Evolutionary conservation across 495 filamentous ascomycete species (phyloP).

Genomic region (Trichoderma parareesei): DNA sequence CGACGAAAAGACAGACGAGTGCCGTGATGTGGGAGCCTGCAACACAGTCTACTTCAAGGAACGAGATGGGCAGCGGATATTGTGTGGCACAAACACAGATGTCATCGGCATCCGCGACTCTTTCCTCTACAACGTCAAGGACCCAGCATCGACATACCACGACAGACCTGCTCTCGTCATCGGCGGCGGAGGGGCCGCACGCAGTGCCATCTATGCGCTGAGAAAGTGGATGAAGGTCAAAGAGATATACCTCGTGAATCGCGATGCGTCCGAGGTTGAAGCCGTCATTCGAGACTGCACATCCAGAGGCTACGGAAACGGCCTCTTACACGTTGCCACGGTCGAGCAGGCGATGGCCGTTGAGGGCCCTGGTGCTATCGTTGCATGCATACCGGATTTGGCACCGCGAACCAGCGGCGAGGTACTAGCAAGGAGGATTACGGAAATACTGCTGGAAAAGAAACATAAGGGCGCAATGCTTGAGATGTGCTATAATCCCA

Average conservation of each 20-base stretch:
- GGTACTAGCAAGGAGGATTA: slow-evolving; percentile 43
- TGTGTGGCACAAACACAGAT: slow-evolving; percentile 69
- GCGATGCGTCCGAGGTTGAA: slow-evolving; percentile 53
- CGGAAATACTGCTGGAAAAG: slow-evolving; percentile 46
- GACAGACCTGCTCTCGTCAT: slow-evolving; percentile 50
- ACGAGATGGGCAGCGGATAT: slow-evolving; percentile 30
- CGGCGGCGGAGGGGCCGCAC: slow-evolving; percentile 62
- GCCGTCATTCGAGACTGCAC: slow-evolving; percentile 51
- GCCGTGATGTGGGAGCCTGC: slow-evolving; percentile 57
- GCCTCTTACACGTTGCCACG: slow-evolving; percentile 47
- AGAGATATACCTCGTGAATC: slow-evolving; percentile 63
- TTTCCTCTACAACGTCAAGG: slow-evolving; percentile 49
- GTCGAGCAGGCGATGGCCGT: slow-evolving; percentile 47
- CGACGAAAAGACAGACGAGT: slow-evolving; percentile 60
- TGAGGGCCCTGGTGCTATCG: slow-evolving; percentile 51
- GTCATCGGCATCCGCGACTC: slow-evolving; percentile 64
- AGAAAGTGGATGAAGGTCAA: slow-evolving; percentile 56
- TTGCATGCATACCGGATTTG: slow-evolving; percentile 64
- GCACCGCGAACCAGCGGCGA: slow-evolving; percentile 53
- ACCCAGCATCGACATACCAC: slow-evolving; percentile 32
- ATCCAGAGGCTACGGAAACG: slow-evolving; percentile 40
- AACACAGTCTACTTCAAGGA: slow-evolving; percentile 63
- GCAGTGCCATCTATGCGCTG: slow-evolving; percentile 63
- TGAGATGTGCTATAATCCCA: slow-evolving; percentile 76
- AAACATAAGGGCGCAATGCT: slow-evolving; percentile 55